Base-by-base conservation (phyloP, 2,329 filamentous ascomycete species). In the Aspergillus carbonarius region DNA sequence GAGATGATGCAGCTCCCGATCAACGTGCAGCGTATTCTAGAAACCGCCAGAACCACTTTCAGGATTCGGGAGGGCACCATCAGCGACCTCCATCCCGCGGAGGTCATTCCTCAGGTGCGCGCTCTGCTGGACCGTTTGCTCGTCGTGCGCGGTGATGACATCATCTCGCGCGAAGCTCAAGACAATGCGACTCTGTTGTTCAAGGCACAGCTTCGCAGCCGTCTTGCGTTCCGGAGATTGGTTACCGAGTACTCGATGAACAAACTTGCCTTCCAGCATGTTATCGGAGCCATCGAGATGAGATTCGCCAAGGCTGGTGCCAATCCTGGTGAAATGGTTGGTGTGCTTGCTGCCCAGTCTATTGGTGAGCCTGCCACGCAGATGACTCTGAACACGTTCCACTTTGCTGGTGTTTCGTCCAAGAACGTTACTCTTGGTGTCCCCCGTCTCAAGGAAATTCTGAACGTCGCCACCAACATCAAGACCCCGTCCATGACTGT, bases 401-500 rank as follows among this genome's bases (percentile, higher is more conserved):
- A 99, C 83, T 99, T 99, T 76, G 93, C 95, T 76, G 95, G 95
- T 96, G 92, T 99, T 61, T 96, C 96, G 37, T 96, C 93, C 23
- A 99, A 99, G 88, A 99, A 99, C 83, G 93, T 99, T 56, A 99
- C 95, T 0, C 88, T 99, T 50, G 95, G 95, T 92, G 95, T 99
- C 44, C 95, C 95, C 44, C 93, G 95, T 87, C 86, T 99, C 51
- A 99, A 99, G 84, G 95, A 99, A 81, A 99, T 99, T 86, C 84
- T 99, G 58, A 99, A 99, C 75, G 88, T 99, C 59, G 95, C 96
- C 0, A 93, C 90, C 67, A 96, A 98, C 77, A 97, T 99, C 82
- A 99, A 98, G 83, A 99, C 95, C 0, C 95, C 95, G 1, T 93
- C 92, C 53, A 98, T 99, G 93, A 88, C 90, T 61, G 92, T 99